Evolutionary conservation across 257 asterid genomes (phyloP).

Genomic region (Przewalskia tangutica): DNA sequence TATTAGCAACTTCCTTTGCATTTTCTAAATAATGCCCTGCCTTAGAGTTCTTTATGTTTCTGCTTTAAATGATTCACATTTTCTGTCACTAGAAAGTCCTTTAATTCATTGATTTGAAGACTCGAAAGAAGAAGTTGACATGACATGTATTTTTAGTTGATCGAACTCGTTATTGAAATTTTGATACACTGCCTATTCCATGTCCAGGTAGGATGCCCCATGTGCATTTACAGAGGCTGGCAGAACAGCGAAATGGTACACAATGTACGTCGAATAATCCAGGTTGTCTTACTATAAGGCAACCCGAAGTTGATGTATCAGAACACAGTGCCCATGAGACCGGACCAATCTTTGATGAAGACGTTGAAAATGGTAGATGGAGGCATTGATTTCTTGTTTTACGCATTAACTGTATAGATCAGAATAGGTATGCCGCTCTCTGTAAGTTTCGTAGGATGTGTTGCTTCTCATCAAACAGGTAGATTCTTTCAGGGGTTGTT

Average conservation of each 20-base stretch:
- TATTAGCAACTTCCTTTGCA: background rate
- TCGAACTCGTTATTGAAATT: background rate
- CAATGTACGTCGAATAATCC: slow-evolving; percentile 22
- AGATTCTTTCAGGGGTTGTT: background rate
- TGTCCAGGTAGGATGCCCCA: slow-evolving; percentile 91
- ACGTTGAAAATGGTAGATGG: slow-evolving; percentile 32
- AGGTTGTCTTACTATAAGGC: slow-evolving; percentile 26
- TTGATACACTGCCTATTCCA: background rate
- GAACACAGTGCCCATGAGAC: slow-evolving; percentile 12
- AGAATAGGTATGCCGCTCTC: background rate
- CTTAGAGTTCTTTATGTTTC: background rate
- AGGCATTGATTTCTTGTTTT: slow-evolving; percentile 17
- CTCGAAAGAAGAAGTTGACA: background rate
- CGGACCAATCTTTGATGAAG: slow-evolving; percentile 23
- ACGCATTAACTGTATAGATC: slow-evolving; percentile 6
- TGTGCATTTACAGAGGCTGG: slow-evolving; percentile 72
- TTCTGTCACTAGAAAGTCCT: background rate
- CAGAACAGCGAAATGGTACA: slow-evolving; percentile 37
- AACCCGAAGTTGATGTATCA: slow-evolving; percentile 30
- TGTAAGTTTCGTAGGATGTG: background rate
- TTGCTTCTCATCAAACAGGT: background rate
- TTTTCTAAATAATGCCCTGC: background rate
- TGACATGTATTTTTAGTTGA: background rate
- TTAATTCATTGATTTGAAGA: background rate
- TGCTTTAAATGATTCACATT: background rate